phyloP scores from a whole-genome alignment of 2,329 filamentous ascomycete genomes.

The Clarireedia paspali region DNA sequence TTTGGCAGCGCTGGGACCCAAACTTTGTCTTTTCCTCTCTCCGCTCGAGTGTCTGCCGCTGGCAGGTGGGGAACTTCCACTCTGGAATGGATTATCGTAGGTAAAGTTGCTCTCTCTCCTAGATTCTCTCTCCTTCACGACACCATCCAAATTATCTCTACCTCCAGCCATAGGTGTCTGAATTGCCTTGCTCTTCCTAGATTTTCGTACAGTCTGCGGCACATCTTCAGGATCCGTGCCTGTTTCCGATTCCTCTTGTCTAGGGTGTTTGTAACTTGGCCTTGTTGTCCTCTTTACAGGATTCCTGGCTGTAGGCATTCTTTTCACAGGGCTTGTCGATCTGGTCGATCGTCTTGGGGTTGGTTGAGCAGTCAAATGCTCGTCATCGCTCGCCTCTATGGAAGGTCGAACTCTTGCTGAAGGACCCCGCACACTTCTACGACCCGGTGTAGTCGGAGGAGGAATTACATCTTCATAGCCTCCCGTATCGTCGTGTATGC shows the following conservation, averaged over 20 bases:
- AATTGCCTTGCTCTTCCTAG: constrained; percentile 40
- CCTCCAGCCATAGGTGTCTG: constrained; percentile 41
- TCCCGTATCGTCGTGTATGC: neutral
- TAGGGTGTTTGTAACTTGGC: constrained; percentile 45
- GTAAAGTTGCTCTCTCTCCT: constrained; percentile 63
- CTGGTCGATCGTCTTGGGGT: constrained; percentile 45
- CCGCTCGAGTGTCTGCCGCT: constrained; percentile 39
- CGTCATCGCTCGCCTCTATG: constrained; percentile 10
- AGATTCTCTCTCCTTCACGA: constrained; percentile 12
- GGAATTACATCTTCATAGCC: constrained; percentile 50
- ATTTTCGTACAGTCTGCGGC: constrained; percentile 41
- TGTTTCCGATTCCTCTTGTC: constrained; percentile 44
- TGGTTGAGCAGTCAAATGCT: constrained; percentile 8
- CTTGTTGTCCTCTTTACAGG: constrained; percentile 44
- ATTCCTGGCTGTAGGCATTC: constrained; percentile 44
- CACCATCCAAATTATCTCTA: constrained; percentile 43
- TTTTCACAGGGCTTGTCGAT: constrained; percentile 42
- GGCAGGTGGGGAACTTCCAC: constrained; percentile 60
- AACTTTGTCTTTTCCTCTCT: constrained; percentile 38
- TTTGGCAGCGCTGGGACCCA: constrained; percentile 31
- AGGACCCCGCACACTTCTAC: constrained; percentile 43
- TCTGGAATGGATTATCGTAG: constrained; percentile 89
- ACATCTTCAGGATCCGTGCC: constrained; percentile 35
- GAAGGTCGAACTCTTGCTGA: constrained; percentile 38
- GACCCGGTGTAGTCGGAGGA: constrained; percentile 42